A percentile compares a stretch with the other conserved stretches of the same genome.
phyloP scores from a whole-genome alignment of 2,329 filamentous ascomycete genomes.

The Colletotrichum sp. region DNA sequence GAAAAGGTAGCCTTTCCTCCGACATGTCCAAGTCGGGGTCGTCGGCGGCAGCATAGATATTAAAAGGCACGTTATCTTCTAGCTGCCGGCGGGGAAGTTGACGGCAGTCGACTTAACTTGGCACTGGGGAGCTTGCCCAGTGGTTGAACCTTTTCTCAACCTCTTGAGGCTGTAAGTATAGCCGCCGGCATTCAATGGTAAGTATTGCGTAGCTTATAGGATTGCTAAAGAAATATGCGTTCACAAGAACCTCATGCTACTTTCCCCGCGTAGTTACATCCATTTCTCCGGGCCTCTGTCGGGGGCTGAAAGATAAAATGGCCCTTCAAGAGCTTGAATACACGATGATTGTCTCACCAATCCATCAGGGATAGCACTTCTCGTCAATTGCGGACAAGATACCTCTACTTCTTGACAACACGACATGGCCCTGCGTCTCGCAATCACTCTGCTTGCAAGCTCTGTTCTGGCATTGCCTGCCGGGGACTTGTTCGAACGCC shows the following conservation, averaged over 20 bases:
- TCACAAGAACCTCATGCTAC: not conserved
- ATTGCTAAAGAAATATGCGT: not conserved
- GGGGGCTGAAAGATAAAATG: not conserved
- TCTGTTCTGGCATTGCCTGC: slow-evolving; percentile 37
- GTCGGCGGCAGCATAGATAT: not conserved
- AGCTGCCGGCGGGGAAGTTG: not conserved
- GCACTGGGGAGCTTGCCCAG: not conserved
- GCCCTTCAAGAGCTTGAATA: not conserved
- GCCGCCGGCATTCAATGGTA: not conserved
- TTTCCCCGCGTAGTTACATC: not conserved
- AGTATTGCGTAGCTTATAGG: not conserved
- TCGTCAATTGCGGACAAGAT: not conserved
- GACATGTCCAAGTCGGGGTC: not conserved
- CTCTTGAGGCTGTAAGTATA: not conserved
- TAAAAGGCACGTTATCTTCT: not conserved
- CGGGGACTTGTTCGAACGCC: slow-evolving; percentile 40
- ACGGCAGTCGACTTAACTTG: not conserved
- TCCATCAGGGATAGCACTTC: not conserved
- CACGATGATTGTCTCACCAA: not conserved
- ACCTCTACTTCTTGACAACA: not conserved
- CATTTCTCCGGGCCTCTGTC: not conserved
- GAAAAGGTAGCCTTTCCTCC: not conserved
- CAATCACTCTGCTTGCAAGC: slow-evolving; percentile 31
- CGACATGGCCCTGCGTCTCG: not conserved
- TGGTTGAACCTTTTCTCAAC: not conserved